Evolutionary conservation across 1,139 yeast genomes (phyloP).

Genomic region (Kluyveromyces sp.): DNA sequence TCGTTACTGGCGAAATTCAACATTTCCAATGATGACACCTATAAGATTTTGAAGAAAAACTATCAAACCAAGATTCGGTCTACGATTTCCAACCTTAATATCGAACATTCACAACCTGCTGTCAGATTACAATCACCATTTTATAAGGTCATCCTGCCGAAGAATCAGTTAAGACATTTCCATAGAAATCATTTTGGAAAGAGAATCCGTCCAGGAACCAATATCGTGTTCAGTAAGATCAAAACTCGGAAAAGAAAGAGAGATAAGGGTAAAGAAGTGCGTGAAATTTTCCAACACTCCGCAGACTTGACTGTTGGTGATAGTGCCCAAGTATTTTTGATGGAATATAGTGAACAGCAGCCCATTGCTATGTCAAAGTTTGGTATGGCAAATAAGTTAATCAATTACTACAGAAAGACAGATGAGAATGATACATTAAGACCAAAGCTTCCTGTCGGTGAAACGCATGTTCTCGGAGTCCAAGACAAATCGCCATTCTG

Average conservation of each 20-base stretch:
- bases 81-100: slow-evolving; percentile 81
- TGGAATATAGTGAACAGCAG: slow-evolving; percentile 87
- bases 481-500: slow-evolving; percentile 97
- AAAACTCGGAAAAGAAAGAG: slow-evolving; percentile 81
- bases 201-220: slow-evolving; percentile 67
- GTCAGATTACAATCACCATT: slow-evolving; percentile 82
- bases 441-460: slow-evolving; percentile 87
- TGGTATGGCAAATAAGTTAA: slow-evolving; percentile 94
- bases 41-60: slow-evolving; percentile 74
- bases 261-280: slow-evolving; percentile 77
- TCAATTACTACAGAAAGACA: slow-evolving; percentile 85
- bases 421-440: slow-evolving; percentile 75
- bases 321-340: slow-evolving; percentile 63
- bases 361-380: slow-evolving; percentile 79
- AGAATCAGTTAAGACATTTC: slow-evolving; percentile 65
- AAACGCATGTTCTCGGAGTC: slow-evolving; percentile 89
- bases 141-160: slow-evolving; percentile 70
- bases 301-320: slow-evolving; percentile 81
- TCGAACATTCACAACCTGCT: slow-evolving; percentile 91
- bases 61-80: slow-evolving; percentile 90
- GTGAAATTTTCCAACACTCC: slow-evolving; percentile 63
- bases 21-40: slow-evolving; percentile 81
- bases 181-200: slow-evolving; percentile 65
- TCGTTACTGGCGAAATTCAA: slow-evolving; percentile 52
- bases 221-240: slow-evolving; percentile 65